Evolutionary conservation across 2,329 filamentous ascomycete genomes (phyloP), one percentile per base, ranked within the genome.

Genomic region (Colletotrichum sp.): DNA sequence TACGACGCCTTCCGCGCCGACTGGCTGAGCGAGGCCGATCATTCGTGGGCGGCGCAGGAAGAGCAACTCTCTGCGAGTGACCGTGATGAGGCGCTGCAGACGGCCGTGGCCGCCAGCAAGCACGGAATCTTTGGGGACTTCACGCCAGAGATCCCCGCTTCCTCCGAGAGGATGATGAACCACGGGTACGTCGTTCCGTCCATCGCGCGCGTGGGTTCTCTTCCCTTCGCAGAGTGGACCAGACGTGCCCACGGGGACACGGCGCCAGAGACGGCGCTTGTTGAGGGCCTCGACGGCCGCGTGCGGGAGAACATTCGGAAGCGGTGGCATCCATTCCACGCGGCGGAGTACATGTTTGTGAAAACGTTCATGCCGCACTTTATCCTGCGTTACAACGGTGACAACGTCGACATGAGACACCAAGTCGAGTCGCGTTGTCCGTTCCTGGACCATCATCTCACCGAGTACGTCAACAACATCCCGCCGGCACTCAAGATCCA

Each of bases 1-100:
- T 91, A 91, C 77, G 80, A 83, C 1, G 81, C 84, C 59, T 88
- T 88, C 67, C 78, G 85, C 0, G 81, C 84, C 3, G 89, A 91
- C 68, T 86, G 85, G 68, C 82, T 91, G 5, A 83, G 85, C 9
- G 90, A 91, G 78, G 79, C 85, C n/a, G 55, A 59, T 15, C 55
- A 25, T 22, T 59, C 55, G 22, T 25, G 22, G 55, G n/a, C 55
- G 34, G 34, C 34, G 0, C 34, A 39, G 34, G 34, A 39, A 3
- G 34, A 39, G 34, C 48, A 25, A 1, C 48, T 55, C 2, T n/a
- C 48, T 55, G 48, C n/a, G 48, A 55, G 0, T 12, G 22, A 55
- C 48, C 48, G 22, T 25, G 9, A 13, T 0, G 12, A 55, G 19
- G 48, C 19, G n/a, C 19, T 55, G 0, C 48, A 59, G 6, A 59